phyloP scores from a whole-genome alignment of 1,139 yeast species.

The Lodderomyces orthopsilosis region DNA sequence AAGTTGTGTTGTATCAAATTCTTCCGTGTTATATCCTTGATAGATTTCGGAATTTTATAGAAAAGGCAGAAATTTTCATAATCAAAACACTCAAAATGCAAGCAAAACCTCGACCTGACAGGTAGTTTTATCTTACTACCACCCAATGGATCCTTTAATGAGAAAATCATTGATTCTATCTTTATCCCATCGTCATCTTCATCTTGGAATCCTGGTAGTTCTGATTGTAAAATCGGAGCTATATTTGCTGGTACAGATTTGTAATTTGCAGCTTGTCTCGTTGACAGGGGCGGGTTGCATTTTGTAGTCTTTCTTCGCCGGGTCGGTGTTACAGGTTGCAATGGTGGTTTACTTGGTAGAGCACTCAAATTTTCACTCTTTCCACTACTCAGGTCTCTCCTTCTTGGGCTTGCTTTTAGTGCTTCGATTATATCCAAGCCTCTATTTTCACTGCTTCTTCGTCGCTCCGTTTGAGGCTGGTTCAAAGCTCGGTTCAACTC shows the following conservation, averaged over 20 bases:
- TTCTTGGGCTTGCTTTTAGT: not conserved
- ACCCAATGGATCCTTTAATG: slow-evolving; percentile 32
- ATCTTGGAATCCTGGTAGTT: slow-evolving; percentile 23
- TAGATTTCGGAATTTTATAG: slow-evolving; percentile 34
- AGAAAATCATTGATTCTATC: slow-evolving; percentile 29
- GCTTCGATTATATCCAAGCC: not conserved
- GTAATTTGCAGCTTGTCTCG: slow-evolving; percentile 11
- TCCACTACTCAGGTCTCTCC: not conserved
- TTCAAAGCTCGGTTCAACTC: not conserved
- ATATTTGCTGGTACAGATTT: slow-evolving; percentile 28
- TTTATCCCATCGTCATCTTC: slow-evolving; percentile 22
- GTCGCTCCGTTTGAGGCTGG: not conserved
- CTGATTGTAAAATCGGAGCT: slow-evolving; percentile 20
- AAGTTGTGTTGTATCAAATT: slow-evolving; percentile 26
- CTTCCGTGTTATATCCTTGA: slow-evolving; percentile 25
- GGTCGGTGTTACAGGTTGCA: not conserved
- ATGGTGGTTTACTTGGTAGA: not conserved
- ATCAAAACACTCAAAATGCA: slow-evolving; percentile 49
- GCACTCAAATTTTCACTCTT: not conserved
- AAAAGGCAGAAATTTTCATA: slow-evolving; percentile 42
- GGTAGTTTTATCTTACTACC: slow-evolving; percentile 41
- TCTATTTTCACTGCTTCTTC: not conserved
- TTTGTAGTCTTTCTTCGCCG: not conserved
- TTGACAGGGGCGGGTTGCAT: not conserved
- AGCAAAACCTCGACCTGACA: slow-evolving; percentile 36